Evolutionary conservation across 164 flowering plant species (phyloP), one percentile per base, ranked within the genome.

Genomic region (Annona cherimola): DNA sequence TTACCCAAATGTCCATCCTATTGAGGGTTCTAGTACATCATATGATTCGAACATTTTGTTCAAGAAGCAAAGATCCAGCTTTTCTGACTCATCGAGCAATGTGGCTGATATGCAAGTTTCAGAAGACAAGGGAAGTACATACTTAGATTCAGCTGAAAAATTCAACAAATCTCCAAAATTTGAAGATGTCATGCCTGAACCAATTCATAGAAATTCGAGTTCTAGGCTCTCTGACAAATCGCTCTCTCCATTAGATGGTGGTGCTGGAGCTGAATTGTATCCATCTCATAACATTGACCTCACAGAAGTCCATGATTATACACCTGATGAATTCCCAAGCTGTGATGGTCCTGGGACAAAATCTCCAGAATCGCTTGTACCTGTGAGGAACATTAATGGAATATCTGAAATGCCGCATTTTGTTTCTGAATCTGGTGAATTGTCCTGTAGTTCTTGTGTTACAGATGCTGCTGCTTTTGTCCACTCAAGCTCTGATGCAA

Each of bases 1-100:
- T 42, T 80, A 74, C 71, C 82, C 83, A 42, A 89, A 87, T 78
- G 78, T 91, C 65, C 90, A 73, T 20, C 92, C 93, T 44, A 35
- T 71, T 73, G 90, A 82, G 42, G 80, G 81, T 75, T 90, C 89
- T 55, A 77, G 75, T 65, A 69, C 77, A 46, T 90, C 92, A 18
- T 86, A 85, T 66, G 89, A 86, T 74, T 87, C 85, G 66, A 81
- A 78, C 61, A 76, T 60, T 76, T 83, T 84, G 8, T 74, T 78
- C 55, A 82, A 73, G 75, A 83, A 76, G 74, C 82, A 76, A 61
- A 78, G 80, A 61, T 80, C 80, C 59, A 78, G 77, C 74, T 75
- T 63, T 72, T 90, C 86, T 3, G 76, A 71, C 72, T 81, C 88
- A n/a, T 84, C 83, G 73, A 86, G 84, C 76, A 80, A 46, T 74